Evolutionary conservation across 805 yeast genomes (phyloP).

Genomic region (Yueomyces sp.): DNA sequence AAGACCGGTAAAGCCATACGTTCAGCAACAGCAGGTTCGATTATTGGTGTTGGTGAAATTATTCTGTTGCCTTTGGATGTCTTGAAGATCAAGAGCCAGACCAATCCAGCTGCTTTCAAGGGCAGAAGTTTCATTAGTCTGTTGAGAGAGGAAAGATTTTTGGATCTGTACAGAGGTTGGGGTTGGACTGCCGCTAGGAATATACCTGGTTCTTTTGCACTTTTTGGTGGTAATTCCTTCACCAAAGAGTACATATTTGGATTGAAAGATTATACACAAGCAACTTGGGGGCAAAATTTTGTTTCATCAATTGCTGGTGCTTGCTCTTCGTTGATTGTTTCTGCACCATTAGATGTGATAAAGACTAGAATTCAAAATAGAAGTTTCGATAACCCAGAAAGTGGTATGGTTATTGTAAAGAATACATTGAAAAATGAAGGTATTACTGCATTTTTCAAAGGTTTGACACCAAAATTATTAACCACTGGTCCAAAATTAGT

Average conservation of each 20-base stretch:
- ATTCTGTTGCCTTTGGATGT: constrained; percentile 92
- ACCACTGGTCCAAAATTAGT: constrained; percentile 98
- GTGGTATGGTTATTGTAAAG: constrained; percentile 83
- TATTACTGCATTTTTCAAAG: constrained; percentile 81
- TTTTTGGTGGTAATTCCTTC: constrained; percentile 97
- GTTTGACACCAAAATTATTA: constrained; percentile 87
- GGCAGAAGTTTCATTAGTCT: constrained; percentile 93
- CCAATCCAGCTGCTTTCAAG: constrained; percentile 98
- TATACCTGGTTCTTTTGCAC: constrained; percentile 96
- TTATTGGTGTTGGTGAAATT: constrained; percentile 97
- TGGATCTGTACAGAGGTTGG: constrained; percentile 93
- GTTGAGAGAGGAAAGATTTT: constrained; percentile 71
- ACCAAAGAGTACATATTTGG: constrained; percentile 94
- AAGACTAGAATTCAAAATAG: constrained; percentile 97
- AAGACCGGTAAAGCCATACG: constrained; percentile 95
- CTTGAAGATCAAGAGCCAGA: constrained; percentile 94
- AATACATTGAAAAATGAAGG: constrained; percentile 93
- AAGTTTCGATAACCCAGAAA: constrained; percentile 89
- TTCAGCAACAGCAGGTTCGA: constrained; percentile 94
- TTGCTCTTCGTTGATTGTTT: constrained; percentile 86
- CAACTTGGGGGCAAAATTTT: constrained; percentile 93
- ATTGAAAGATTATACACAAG: constrained; percentile 71
- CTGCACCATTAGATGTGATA: constrained; percentile 96
- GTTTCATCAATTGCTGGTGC: constrained; percentile 94
- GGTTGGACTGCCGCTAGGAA: constrained; percentile 99